Evolutionary conservation across 1,139 yeast species (phyloP).

Genomic region (Hansenula sp.): DNA sequence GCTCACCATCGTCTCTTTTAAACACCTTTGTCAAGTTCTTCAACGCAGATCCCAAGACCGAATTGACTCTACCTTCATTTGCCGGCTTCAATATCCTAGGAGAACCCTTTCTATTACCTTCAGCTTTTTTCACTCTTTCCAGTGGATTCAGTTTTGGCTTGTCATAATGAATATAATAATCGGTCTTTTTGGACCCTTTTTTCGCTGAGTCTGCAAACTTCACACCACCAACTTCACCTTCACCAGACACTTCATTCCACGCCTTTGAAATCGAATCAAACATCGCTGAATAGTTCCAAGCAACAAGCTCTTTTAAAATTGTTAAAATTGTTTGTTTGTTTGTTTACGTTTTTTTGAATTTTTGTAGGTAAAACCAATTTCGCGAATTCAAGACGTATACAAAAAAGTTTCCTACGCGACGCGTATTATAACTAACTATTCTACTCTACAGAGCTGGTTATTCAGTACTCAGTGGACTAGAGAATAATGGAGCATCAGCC

Average conservation of each 20-base stretch:
- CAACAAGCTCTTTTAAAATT: neutral
- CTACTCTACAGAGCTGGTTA: too few relatives aligned
- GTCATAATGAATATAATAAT: constrained; percentile 15
- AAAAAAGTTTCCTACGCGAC: neutral
- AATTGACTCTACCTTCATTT: constrained; percentile 10
- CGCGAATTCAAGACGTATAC: too few relatives aligned
- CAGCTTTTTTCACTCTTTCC: constrained; percentile 6
- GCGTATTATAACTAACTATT: neutral
- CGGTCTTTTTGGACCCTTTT: neutral
- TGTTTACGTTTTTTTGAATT: neutral
- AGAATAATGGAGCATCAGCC: constrained; percentile 8
- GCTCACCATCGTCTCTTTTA: constrained; percentile 4
- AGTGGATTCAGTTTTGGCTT: constrained; percentile 8
- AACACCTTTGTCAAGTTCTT: constrained; percentile 17
- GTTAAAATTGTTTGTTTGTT: neutral
- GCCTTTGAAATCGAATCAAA: constrained; percentile 12
- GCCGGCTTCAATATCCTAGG: constrained; percentile 17
- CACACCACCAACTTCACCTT: constrained; percentile 6
- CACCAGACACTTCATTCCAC: constrained; percentile 21
- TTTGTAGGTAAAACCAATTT: too few relatives aligned
- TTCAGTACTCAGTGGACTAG: too few relatives aligned
- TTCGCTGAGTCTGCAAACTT: constrained; percentile 8
- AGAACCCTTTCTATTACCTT: constrained; percentile 7
- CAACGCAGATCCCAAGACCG: constrained; percentile 13
- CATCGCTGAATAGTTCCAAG: neutral